A percentile compares a stretch with the other conserved stretches of the same genome.
Conservation (phyloP, 805 yeast genomes). For the Jamesozyma gamospora region DNA sequence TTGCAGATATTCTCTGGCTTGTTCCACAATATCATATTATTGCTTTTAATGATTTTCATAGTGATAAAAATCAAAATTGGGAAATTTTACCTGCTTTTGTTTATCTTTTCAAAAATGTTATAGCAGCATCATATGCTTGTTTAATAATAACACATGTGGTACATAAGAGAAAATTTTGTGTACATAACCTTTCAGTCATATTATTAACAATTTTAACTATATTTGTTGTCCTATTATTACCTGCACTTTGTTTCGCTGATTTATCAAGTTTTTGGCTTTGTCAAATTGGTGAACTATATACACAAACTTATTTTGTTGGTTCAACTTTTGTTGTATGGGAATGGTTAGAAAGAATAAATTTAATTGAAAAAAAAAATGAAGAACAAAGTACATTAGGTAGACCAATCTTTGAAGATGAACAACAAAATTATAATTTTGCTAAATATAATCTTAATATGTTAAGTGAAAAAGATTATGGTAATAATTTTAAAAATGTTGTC, state of each 20-base stretch:
- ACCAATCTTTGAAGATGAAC: constrained; percentile 61
- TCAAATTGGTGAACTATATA: constrained; percentile 62
- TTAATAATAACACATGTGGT: constrained; percentile 47
- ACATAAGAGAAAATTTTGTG: constrained; percentile 42
- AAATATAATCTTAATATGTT: constrained; percentile 23
- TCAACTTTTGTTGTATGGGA: constrained; percentile 77
- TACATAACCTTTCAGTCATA: constrained; percentile 37
- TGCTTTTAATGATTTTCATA: background rate
- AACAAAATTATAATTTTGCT: constrained; percentile 23
- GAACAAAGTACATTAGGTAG: constrained; percentile 68
- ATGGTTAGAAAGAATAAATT: constrained; percentile 62
- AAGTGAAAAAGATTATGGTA: background rate
- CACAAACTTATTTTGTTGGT: constrained; percentile 59
- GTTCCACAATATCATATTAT: constrained; percentile 32
- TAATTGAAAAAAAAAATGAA: constrained; percentile 48
- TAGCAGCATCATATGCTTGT: constrained; percentile 58
- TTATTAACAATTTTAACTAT: constrained; percentile 48
- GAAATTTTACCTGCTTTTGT: constrained; percentile 64
- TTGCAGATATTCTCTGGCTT: constrained; percentile 63
- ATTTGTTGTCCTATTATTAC: constrained; percentile 47
- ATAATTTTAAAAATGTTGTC: too few species aligned
- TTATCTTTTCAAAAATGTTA: constrained; percentile 61
- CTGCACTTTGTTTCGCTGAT: constrained; percentile 67
- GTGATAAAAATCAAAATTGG: constrained; percentile 27
- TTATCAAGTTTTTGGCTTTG: constrained; percentile 67